Conservation (phyloP, 2,329 filamentous ascomycete species). For the Neofusicoccum umdonicola region DNA sequence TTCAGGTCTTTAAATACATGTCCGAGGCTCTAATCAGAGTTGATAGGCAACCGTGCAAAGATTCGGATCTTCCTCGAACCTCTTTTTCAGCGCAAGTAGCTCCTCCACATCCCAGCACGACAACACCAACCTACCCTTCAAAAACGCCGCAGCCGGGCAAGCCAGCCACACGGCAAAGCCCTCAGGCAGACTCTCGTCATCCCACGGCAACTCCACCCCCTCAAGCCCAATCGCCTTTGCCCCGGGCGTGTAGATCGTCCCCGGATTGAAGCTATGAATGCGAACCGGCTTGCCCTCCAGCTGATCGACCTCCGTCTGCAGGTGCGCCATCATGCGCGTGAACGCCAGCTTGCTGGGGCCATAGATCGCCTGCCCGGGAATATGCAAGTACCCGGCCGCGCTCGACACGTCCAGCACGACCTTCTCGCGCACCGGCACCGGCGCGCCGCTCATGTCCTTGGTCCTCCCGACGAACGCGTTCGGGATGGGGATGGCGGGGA, state of each 20-base stretch:
- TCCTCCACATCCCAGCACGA: slow-evolving; percentile 34
- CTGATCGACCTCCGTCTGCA: slow-evolving; percentile 8
- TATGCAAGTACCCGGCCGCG: background rate
- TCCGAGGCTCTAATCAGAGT: too few species aligned
- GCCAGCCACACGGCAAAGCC: slow-evolving; percentile 35
- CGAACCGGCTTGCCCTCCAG: background rate
- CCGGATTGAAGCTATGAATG: background rate
- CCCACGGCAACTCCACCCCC: background rate
- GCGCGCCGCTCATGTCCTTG: background rate
- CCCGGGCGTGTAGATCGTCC: background rate
- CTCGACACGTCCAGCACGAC: slow-evolving; percentile 10
- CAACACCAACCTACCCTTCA: slow-evolving; percentile 23
- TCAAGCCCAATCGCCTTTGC: background rate
- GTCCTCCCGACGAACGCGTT: background rate
- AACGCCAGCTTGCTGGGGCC: slow-evolving; percentile 15
- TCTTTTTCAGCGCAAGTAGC: slow-evolving; percentile 18
- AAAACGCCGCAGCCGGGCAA: slow-evolving; percentile 25
- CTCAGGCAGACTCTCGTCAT: background rate
- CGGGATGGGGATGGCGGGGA: background rate
- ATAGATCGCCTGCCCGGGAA: slow-evolving; percentile 17
- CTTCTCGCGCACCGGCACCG: background rate
- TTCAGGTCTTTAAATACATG: too few species aligned
- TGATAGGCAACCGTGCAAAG: too few species aligned
- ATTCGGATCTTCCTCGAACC: background rate
- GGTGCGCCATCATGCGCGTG: slow-evolving; percentile 13